Conservation (phyloP, 179 eudicot species). For the Drosera spatulata region DNA sequence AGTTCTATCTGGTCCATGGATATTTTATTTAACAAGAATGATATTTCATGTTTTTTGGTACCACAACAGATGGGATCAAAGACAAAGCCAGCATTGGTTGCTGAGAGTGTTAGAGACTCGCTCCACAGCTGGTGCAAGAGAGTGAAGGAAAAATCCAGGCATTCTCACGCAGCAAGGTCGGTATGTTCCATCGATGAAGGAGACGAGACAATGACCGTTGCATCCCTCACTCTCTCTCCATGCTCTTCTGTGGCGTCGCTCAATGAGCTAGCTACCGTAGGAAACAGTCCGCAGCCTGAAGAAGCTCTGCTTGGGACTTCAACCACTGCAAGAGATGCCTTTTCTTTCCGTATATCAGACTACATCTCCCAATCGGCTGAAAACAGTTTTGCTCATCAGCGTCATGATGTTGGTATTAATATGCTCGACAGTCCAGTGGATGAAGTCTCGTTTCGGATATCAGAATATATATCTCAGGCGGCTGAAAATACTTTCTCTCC, state of each 20-base stretch:
- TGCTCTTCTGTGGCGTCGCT: slow-evolving; percentile 33
- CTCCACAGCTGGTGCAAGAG: slow-evolving; percentile 45
- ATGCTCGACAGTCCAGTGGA: too few relatives aligned
- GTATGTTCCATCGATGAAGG: slow-evolving; percentile 38
- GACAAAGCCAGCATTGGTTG: slow-evolving; percentile 38
- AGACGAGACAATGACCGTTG: slow-evolving; percentile 33
- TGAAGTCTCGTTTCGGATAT: too few relatives aligned
- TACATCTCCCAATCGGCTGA: slow-evolving; percentile 32
- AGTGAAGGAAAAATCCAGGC: slow-evolving; percentile 29
- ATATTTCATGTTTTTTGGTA: neutral
- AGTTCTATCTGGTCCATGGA: neutral
- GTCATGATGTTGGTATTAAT: slow-evolving; percentile 2
- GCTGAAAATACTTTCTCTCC: too few relatives aligned
- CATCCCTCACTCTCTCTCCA: slow-evolving; percentile 30
- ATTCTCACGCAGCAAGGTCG: slow-evolving; percentile 27
- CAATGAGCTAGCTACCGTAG: slow-evolving; percentile 27
- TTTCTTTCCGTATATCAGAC: slow-evolving; percentile 27
- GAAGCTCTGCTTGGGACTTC: slow-evolving; percentile 3
- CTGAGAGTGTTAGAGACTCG: slow-evolving; percentile 41
- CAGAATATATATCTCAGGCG: too few relatives aligned
- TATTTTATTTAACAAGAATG: neutral
- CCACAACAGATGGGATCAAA: slow-evolving; percentile 36
- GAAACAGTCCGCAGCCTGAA: slow-evolving; percentile 1
- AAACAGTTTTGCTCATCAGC: slow-evolving; percentile 18
- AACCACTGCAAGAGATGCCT: slow-evolving; percentile 3